Evolutionary conservation across 78 protist genomes (phyloP).

Genomic region (Guillardia theta): DNA sequence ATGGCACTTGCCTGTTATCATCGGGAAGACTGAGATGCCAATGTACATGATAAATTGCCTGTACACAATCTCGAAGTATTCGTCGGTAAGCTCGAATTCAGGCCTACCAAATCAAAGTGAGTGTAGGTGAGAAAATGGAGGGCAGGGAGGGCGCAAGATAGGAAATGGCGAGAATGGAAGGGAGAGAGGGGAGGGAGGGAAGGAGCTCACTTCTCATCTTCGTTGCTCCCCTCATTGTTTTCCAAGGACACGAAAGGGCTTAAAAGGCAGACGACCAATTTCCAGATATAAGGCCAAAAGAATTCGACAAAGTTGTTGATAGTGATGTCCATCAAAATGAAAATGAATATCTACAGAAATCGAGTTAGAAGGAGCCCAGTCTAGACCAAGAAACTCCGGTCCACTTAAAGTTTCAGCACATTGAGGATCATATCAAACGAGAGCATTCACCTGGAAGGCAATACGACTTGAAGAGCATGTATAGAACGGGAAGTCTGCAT

Average conservation of each 20-base stretch:
- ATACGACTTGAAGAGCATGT: background rate
- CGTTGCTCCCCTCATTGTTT: no score
- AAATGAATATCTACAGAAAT: background rate
- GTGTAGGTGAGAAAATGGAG: no score
- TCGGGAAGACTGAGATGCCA: background rate
- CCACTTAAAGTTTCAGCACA: no score
- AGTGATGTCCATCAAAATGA: background rate
- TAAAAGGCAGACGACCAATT: background rate
- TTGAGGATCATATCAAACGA: no score
- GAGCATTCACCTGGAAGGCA: background rate
- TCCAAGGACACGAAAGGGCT: no score
- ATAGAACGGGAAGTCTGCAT: background rate
- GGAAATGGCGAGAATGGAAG: background rate
- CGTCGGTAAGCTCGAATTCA: background rate
- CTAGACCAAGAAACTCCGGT: no score
- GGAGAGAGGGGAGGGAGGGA: background rate
- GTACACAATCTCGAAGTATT: background rate
- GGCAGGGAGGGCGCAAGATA: background rate
- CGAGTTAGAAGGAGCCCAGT: no score
- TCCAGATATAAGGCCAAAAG: background rate
- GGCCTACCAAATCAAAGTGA: no score
- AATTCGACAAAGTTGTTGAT: background rate
- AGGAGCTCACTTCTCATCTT: no score
- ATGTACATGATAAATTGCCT: background rate
- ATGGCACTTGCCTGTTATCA: background rate